Conservation (phyloP, 768 basidiomycete genomes). For the Pleurotus sapidus region DNA sequence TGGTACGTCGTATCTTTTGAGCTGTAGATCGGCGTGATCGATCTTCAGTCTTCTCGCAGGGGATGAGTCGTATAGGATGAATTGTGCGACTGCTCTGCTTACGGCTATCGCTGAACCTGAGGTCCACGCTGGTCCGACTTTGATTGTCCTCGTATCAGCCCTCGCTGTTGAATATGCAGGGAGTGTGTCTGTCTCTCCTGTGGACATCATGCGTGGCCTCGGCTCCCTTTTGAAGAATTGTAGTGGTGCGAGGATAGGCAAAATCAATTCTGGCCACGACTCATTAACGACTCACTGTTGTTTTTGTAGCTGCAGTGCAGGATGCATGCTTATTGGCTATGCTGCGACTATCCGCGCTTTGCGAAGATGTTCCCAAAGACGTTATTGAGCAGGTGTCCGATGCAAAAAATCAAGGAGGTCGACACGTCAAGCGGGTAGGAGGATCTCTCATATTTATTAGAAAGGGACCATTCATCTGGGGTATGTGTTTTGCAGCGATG, state of each 20-base stretch:
- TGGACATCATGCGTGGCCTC: constrained; percentile 45
- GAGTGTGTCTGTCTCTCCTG: constrained; percentile 46
- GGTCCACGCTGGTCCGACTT: constrained; percentile 45
- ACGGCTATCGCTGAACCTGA: constrained; percentile 39
- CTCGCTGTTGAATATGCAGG: constrained; percentile 61
- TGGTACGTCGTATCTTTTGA: constrained; percentile 9
- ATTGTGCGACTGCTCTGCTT: constrained; percentile 42
- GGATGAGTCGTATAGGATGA: constrained; percentile 14
- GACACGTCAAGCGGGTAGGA: constrained; percentile 59
- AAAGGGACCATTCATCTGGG: constrained; percentile 9
- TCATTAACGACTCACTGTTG: constrained; percentile 5
- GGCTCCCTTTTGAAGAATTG: constrained; percentile 14
- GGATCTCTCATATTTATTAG: not conserved
- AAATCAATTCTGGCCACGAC: not conserved
- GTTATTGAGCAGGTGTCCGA: constrained; percentile 39
- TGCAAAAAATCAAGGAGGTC: constrained; percentile 40
- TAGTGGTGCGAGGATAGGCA: not conserved
- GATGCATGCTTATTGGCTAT: constrained; percentile 73
- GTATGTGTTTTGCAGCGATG: constrained; percentile 50
- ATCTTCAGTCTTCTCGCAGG: constrained; percentile 27
- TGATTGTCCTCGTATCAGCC: constrained; percentile 67
- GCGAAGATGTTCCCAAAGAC: constrained; percentile 48
- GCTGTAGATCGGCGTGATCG: constrained; percentile 1
- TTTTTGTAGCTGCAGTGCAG: constrained; percentile 59
- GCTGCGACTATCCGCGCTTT: constrained; percentile 62